Evolutionary conservation across 225 moss, liverwort and hornwort genomes (phyloP).

Genomic region (Physcomitrium patens): DNA sequence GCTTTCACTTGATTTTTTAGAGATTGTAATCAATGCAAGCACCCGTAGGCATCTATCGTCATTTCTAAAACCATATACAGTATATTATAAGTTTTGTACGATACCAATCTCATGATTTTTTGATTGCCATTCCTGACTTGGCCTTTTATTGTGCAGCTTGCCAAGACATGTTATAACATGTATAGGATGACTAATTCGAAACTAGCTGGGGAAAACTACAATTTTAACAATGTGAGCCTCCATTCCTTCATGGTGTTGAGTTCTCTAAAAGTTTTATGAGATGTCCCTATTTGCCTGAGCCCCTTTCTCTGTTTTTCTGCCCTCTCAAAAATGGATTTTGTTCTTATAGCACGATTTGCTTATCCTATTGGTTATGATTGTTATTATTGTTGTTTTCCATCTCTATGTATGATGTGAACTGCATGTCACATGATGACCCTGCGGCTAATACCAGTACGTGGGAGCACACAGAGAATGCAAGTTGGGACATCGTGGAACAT

Average conservation of each 20-base stretch:
- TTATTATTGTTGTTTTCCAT: too few species aligned
- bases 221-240: constrained; percentile 60
- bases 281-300: not conserved
- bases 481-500: constrained; percentile 86
- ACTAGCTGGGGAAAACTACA: constrained; percentile 91
- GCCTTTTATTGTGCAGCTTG: constrained; percentile 56
- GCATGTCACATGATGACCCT: constrained; percentile 3
- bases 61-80: not conserved
- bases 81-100: not conserved
- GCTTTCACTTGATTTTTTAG: not conserved
- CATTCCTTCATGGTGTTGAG: not conserved
- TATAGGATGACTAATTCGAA: constrained; percentile 80
- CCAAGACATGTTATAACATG: constrained; percentile 88
- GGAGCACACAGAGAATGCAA: constrained; percentile 63
- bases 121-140: constrained; percentile 14
- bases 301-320: not conserved
- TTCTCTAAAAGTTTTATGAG: not conserved
- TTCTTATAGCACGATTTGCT: too few species aligned
- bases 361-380: too few species aligned
- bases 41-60: not conserved
- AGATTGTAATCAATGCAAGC: not conserved
- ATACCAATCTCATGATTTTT: constrained; percentile 3
- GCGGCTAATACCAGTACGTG: not conserved
- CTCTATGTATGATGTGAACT: constrained; percentile 6
- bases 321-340: not conserved